Conservation (phyloP, 768 basidiomycete genomes). For the Kwoniella dendrophila region DNA sequence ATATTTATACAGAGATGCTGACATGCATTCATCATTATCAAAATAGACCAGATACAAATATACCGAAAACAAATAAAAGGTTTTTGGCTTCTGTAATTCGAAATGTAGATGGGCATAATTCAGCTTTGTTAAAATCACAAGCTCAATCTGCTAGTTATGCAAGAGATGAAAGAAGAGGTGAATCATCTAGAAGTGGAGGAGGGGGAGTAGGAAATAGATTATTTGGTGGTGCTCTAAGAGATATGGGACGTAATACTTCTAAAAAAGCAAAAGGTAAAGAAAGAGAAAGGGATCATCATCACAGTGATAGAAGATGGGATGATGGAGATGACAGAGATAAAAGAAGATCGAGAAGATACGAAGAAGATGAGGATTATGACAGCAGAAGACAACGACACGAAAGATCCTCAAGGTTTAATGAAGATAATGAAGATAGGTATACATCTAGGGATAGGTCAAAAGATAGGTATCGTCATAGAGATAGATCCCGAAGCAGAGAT, state of each 20-base stretch:
- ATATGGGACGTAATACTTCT: constrained; percentile 17
- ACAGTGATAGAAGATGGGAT: constrained; percentile 30
- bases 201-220: constrained; percentile 30
- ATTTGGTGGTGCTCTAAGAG: constrained; percentile 48
- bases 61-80: constrained; percentile 67
- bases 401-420: not conserved
- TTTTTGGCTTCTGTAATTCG: constrained; percentile 70
- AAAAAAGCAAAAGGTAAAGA: constrained; percentile 26
- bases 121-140: constrained; percentile 63
- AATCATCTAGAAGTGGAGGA: constrained; percentile 19
- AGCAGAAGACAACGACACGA: too few species aligned
- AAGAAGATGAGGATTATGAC: constrained; percentile 2
- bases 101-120: constrained; percentile 94
- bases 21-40: not conserved
- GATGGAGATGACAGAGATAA: constrained; percentile 7
- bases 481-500: not conserved
- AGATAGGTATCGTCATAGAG: too few species aligned
- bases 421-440: not conserved
- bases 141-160: constrained; percentile 50
- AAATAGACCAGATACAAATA: constrained; percentile 67
- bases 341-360: not conserved
- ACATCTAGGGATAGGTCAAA: not conserved
- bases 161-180: constrained; percentile 25
- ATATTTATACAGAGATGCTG: not conserved
- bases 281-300: constrained; percentile 21